These are phyloP conservation scores for Aquilaria sinensis DNA, from an alignment of 345 rosid genomes.

Conservation along the genomic window DNA sequence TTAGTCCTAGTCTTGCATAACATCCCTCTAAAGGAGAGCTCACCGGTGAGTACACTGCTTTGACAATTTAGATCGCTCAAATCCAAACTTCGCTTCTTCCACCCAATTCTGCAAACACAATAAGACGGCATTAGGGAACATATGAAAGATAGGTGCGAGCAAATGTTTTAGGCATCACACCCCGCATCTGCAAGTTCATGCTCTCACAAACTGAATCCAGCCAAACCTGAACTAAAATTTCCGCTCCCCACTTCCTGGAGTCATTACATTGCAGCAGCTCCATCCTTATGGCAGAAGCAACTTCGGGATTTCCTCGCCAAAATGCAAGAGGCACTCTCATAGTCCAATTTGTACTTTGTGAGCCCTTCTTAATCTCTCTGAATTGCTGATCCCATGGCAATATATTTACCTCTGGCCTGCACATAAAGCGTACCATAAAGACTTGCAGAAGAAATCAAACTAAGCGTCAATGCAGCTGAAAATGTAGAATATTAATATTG, in stretches of 20 bases:
- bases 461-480: too few relatives aligned
- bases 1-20: too few relatives aligned
- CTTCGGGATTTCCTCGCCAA: slow-evolving; percentile 88
- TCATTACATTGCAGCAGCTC: slow-evolving; percentile 57
- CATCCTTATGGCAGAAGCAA: slow-evolving; percentile 46
- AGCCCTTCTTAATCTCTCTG: slow-evolving; percentile 54
- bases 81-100: slow-evolving; percentile 61
- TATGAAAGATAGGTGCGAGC: not conserved
- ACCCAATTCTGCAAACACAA: slow-evolving; percentile 52
- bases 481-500: too few relatives aligned
- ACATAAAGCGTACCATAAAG: not conserved
- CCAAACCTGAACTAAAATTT: slow-evolving; percentile 71
- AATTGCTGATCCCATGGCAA: slow-evolving; percentile 72
- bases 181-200: not conserved
- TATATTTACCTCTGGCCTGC: slow-evolving; percentile 79
- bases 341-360: slow-evolving; percentile 41
- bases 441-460: too few relatives aligned
- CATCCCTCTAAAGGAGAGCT: slow-evolving; percentile 7
- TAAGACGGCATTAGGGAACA: not conserved
- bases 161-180: not conserved
- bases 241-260: slow-evolving; percentile 57
- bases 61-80: slow-evolving; percentile 59
- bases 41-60: slow-evolving; percentile 66
- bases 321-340: slow-evolving; percentile 48
- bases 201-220: slow-evolving; percentile 1